Evolutionary conservation across 768 basidiomycete species (phyloP).

Genomic region (Exidia glandulosa): DNA sequence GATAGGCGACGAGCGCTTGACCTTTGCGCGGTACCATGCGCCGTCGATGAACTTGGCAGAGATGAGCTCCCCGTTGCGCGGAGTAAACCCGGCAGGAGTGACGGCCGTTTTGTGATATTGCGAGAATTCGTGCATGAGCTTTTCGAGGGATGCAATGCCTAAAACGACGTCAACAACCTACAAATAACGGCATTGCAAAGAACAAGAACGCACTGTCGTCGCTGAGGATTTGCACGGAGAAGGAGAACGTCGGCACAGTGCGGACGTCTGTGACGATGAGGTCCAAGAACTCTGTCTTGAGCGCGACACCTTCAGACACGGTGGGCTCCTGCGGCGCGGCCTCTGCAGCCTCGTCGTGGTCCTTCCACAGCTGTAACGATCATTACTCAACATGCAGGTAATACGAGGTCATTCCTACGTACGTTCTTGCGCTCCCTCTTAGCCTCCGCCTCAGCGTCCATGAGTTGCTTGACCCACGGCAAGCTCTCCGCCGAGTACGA

Average conservation of each 20-base stretch:
- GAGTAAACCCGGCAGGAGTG: slow-evolving; percentile 57
- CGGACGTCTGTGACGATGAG: slow-evolving; percentile 86
- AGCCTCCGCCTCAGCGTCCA: slow-evolving; percentile 82
- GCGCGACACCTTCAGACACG: slow-evolving; percentile 23
- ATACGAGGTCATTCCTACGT: slow-evolving; percentile 22
- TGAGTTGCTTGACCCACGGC: slow-evolving; percentile 68
- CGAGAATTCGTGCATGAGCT: slow-evolving; percentile 90
- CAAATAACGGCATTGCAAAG: background rate
- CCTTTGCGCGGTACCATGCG: slow-evolving; percentile 91
- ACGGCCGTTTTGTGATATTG: slow-evolving; percentile 64
- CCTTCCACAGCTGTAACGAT: slow-evolving; percentile 84
- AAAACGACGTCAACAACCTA: background rate
- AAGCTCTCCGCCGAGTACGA: slow-evolving; percentile 76
- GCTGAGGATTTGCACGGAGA: slow-evolving; percentile 90
- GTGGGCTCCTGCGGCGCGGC: slow-evolving; percentile 31
- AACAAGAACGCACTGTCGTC: slow-evolving; percentile 55
- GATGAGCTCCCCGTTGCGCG: slow-evolving; percentile 80
- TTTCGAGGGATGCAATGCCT: slow-evolving; percentile 89
- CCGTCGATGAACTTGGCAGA: slow-evolving; percentile 93
- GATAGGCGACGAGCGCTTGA: slow-evolving; percentile 71
- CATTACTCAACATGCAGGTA: background rate
- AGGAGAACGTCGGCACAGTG: slow-evolving; percentile 58
- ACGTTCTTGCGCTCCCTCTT: slow-evolving; percentile 73
- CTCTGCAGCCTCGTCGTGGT: slow-evolving; percentile 67
- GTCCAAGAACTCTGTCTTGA: slow-evolving; percentile 83